Evolutionary conservation across 2,329 filamentous ascomycete species (phyloP), one percentile per base, ranked within the genome.

Genomic region (Hypoxylon sp.): DNA sequence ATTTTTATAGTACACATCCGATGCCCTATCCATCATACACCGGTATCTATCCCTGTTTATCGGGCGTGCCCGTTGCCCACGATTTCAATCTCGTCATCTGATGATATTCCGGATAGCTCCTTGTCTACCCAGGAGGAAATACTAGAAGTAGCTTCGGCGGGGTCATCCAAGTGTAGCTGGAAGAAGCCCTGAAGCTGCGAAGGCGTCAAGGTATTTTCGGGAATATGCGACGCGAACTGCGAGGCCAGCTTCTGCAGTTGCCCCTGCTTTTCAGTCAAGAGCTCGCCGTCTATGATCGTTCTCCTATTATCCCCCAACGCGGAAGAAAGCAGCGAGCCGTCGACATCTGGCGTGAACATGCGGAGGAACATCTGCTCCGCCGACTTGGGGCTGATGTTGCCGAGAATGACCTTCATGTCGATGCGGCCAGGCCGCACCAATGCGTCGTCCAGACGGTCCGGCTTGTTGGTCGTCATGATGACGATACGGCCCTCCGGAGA

Each of bases 381-480:
- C 3, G 70, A 74, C 37, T 64, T 65, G 18, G 58, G 71, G 40
- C 70, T 75, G 54, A 75, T 74, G 24, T 74, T 70, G 0, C 73
- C 71, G 17, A 77, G 74, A 55, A 72, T 72, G 21, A 88, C 79
- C 55, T 81, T 81, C 72, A 87, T 77, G 59, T 89, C 86, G 2
- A 88, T 82, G 3, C 86, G 76, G 0, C 86, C 86, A 0, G 86
- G 85, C 0, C 86, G 78, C 15, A 87, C 78, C 1, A 88, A 75
- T 0, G 84, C 85, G 3, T 75, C 72, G 63, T 88, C 85, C 0
- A 88, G 78, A 42, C 81, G 80, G 55, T 87, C 83, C 0, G 81
- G 79, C 54, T 83, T 81, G 65, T 88, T 89, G 13, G 85, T 88
- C 0, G 85, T 88, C 85, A 88, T 88, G 68, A 88, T 83, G 9